These are phyloP conservation scores for Nitzschia sp. DNA, from an alignment of 108 stramenopile genomes.

Conservation along the genomic window DNA sequence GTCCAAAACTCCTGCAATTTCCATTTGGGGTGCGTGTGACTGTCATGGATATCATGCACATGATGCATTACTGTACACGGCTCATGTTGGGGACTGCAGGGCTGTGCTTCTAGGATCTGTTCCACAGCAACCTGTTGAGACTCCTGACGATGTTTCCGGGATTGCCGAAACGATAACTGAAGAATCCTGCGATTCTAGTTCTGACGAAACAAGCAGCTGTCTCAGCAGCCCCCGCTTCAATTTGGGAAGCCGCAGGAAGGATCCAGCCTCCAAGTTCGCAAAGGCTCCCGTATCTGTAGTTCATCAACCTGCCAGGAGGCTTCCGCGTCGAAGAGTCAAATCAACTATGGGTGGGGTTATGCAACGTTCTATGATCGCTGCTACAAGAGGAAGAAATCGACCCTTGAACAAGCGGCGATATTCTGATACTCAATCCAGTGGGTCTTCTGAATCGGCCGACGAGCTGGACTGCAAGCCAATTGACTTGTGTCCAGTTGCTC, in stretches of 20 bases:
- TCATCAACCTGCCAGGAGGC: constrained; percentile 26
- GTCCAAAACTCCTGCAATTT: constrained; percentile 53
- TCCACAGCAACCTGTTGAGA: constrained; percentile 80
- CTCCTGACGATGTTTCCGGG: constrained; percentile 43
- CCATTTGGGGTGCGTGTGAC: constrained; percentile 58
- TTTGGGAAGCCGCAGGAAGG: constrained; percentile 70
- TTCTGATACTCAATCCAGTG: constrained; percentile 24
- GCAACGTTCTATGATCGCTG: constrained; percentile 7
- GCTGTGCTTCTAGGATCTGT: constrained; percentile 79
- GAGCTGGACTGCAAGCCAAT: constrained; percentile 47
- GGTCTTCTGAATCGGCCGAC: constrained; percentile 39
- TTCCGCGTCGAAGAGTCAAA: constrained; percentile 31
- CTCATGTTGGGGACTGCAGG: constrained; percentile 84
- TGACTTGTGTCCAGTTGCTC: constrained; percentile 56
- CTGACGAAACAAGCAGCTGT: constrained; percentile 67
- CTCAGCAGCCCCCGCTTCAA: constrained; percentile 73
- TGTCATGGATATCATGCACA: constrained; percentile 77
- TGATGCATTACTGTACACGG: constrained; percentile 80
- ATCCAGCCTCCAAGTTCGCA: constrained; percentile 31
- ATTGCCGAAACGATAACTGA: constrained; percentile 64
- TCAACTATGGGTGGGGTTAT: constrained; percentile 19
- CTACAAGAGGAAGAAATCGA: constrained; percentile 35
- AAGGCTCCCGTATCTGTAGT: constrained; percentile 23
- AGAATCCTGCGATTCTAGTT: constrained; percentile 69
- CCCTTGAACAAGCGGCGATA: constrained; percentile 31